A percentile compares a stretch with the other conserved stretches of the same genome.
Evolutionary conservation across 2,329 filamentous ascomycete genomes (phyloP).

Genomic region (Colletotrichum gigasporum): DNA sequence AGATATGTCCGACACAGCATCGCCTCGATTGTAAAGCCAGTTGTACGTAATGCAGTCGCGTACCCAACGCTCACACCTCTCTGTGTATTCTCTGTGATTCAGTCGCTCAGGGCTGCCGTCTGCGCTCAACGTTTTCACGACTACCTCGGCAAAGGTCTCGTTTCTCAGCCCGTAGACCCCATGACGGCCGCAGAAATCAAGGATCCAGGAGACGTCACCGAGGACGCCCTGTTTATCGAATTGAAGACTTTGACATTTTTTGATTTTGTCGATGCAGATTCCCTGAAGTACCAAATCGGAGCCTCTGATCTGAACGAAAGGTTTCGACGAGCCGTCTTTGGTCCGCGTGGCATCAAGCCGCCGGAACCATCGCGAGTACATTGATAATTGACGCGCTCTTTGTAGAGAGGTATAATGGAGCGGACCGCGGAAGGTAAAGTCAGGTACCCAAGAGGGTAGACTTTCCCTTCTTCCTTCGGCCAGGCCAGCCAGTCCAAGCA

Average conservation of each 20-base stretch:
- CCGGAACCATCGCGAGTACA: not conserved
- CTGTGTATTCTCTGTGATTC: not conserved
- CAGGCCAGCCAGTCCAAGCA: conserved; percentile 7
- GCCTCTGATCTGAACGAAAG: not conserved
- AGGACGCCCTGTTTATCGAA: not conserved
- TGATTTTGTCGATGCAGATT: not conserved
- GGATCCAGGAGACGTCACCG: not conserved
- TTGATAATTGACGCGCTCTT: not conserved
- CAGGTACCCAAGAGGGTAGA: conserved; percentile 21
- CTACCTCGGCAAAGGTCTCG: not conserved
- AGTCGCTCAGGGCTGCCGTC: not conserved
- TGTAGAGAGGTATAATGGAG: not conserved
- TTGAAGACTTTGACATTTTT: not conserved
- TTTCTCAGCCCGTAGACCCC: not conserved
- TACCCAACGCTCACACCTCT: not conserved
- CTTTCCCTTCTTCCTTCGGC: not conserved
- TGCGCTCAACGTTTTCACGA: not conserved
- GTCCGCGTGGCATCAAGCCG: conserved; percentile 2
- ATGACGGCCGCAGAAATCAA: not conserved
- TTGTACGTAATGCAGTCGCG: conserved; percentile 6
- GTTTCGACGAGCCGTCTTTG: not conserved
- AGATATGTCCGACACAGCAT: too few species aligned
- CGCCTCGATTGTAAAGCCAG: not conserved
- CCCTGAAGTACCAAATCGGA: not conserved
- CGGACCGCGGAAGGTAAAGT: conserved; percentile 3